phyloP scores from a whole-genome alignment of 1,139 yeast genomes.

The Yamadazyma jaroonii region DNA sequence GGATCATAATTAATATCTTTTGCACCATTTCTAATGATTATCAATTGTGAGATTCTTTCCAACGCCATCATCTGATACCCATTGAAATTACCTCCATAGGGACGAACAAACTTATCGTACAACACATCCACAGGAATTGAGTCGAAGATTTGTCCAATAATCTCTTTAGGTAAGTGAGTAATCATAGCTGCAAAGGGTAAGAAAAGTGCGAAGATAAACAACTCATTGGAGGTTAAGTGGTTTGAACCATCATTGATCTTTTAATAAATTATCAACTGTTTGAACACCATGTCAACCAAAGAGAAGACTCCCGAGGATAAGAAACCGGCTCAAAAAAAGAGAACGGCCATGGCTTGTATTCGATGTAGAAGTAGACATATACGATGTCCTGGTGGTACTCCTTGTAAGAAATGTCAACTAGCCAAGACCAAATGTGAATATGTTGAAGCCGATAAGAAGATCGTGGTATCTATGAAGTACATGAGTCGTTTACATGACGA shows the following conservation, averaged over 20 bases:
- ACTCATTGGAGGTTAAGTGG: too few relatives aligned
- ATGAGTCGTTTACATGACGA: constrained; percentile 67
- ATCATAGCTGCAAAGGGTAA: neutral
- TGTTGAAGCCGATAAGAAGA: constrained; percentile 72
- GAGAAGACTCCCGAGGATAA: neutral
- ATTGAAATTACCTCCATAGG: constrained; percentile 2
- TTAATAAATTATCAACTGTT: too few relatives aligned
- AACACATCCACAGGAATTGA: constrained; percentile 11
- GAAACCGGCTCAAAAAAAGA: constrained; percentile 16
- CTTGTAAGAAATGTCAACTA: constrained; percentile 63
- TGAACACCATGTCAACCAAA: neutral
- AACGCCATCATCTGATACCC: constrained; percentile 5
- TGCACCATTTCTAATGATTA: constrained; percentile 5
- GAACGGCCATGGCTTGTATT: constrained; percentile 53
- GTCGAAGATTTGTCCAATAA: constrained; percentile 13
- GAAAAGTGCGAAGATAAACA: too few relatives aligned
- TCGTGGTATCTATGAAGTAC: constrained; percentile 75
- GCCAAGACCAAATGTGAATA: constrained; percentile 69
- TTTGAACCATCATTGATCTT: too few relatives aligned
- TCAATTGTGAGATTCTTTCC: constrained; percentile 5
- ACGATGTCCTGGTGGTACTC: constrained; percentile 79
- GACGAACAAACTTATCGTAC: constrained; percentile 14
- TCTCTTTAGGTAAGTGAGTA: constrained; percentile 9
- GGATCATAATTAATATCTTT: constrained; percentile 6
- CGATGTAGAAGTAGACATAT: constrained; percentile 75